Conservation (phyloP, 306 rosid species). For the Quercus dentata region DNA sequence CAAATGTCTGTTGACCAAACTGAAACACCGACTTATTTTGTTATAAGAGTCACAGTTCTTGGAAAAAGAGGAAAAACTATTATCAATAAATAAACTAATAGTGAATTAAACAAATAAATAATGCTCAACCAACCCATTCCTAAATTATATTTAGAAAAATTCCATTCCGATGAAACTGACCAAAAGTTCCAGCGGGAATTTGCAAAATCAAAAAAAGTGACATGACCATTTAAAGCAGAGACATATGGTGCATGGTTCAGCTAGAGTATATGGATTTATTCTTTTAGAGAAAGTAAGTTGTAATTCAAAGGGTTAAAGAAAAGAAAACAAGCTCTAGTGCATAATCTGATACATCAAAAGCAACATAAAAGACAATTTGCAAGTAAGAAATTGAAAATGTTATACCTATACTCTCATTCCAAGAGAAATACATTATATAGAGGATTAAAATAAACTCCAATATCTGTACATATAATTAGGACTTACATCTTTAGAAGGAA, state of each 20-base stretch:
- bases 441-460: background rate
- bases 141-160: background rate
- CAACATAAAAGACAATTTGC: background rate
- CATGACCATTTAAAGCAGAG: background rate
- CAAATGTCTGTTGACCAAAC: slow-evolving; percentile 76
- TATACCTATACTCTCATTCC: background rate
- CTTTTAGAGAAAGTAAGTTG: background rate
- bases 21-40: slow-evolving; percentile 38
- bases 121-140: background rate
- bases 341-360: background rate
- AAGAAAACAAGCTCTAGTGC: background rate
- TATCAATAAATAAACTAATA: background rate
- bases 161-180: slow-evolving; percentile 1
- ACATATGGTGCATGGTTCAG: background rate
- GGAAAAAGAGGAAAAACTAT: slow-evolving; percentile 14
- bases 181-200: background rate
- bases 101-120: no score
- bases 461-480: background rate
- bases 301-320: no score
- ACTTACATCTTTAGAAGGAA: slow-evolving; percentile 83
- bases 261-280: background rate
- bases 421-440: background rate
- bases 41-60: slow-evolving; percentile 16
- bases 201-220: background rate
- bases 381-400: background rate